phyloP scores from a whole-genome alignment of 208 protist genomes.

The Borovskyia barvae region DNA sequence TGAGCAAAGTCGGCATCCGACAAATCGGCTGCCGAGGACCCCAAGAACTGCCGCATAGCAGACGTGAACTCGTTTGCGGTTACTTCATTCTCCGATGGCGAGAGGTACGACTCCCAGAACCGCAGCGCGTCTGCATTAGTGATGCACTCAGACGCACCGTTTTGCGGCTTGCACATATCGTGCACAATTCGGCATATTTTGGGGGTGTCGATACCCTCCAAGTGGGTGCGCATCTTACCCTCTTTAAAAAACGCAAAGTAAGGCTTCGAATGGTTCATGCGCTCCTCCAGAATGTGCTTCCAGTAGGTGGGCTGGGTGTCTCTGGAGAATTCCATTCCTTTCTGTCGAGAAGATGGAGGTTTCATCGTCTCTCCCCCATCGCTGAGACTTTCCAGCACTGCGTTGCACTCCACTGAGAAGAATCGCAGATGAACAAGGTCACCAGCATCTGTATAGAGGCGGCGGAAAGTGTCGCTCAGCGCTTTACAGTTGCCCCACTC shows the following conservation, averaged over 20 bases:
- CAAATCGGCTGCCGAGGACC: slow-evolving; percentile 7
- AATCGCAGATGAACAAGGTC: slow-evolving; percentile 80
- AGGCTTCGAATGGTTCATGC: slow-evolving; percentile 78
- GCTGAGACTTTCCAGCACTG: slow-evolving; percentile 67
- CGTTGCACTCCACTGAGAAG: slow-evolving; percentile 84
- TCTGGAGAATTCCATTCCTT: slow-evolving; percentile 41
- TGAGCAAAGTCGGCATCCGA: slow-evolving; percentile 21
- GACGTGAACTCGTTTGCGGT: slow-evolving; percentile 38
- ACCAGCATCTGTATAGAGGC: slow-evolving; percentile 76
- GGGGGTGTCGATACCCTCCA: slow-evolving; percentile 88
- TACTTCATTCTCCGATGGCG: slow-evolving; percentile 62
- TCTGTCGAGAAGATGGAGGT: slow-evolving; percentile 14
- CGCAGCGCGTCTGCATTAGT: slow-evolving; percentile 60
- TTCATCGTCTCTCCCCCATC: slow-evolving; percentile 29
- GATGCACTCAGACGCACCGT: slow-evolving; percentile 71
- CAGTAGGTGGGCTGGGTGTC: slow-evolving; percentile 74
- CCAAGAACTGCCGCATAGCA: slow-evolving; percentile 24
- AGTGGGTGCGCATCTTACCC: slow-evolving; percentile 50
- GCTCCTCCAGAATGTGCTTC: slow-evolving; percentile 51
- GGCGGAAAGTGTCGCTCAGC: slow-evolving; percentile 82
- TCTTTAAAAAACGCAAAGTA: slow-evolving; percentile 91
- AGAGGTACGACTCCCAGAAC: slow-evolving; percentile 80
- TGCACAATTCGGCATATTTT: slow-evolving; percentile 77
- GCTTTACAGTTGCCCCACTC: slow-evolving; percentile 88
- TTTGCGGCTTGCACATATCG: slow-evolving; percentile 70